phyloP scores from a whole-genome alignment of 2,329 filamentous ascomycete genomes.

The Ceratocystiopsis minuta region DNA sequence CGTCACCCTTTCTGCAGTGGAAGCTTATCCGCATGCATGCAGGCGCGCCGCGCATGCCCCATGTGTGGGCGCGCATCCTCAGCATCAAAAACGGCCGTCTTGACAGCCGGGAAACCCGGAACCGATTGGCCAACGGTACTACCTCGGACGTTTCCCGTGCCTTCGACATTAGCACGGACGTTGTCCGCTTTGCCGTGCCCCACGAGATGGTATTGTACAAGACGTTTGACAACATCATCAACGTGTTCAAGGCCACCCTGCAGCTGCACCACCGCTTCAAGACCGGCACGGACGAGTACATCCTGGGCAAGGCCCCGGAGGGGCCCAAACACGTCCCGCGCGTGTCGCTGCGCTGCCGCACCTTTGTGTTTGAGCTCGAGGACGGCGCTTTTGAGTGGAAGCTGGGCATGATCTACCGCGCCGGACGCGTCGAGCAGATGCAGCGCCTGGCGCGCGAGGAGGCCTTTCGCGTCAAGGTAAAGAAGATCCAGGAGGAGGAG shows the following conservation, averaged over 20 bases:
- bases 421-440: slow-evolving; percentile 73
- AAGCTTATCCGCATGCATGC: slow-evolving; percentile 73
- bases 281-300: slow-evolving; percentile 74
- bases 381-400: slow-evolving; percentile 98
- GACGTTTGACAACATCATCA: slow-evolving; percentile 86
- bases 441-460: slow-evolving; percentile 81
- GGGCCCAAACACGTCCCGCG: slow-evolving; percentile 74
- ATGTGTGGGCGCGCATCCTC: slow-evolving; percentile 71
- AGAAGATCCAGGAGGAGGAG: slow-evolving; percentile 61
- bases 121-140: slow-evolving; percentile 30
- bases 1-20: slow-evolving; percentile 60
- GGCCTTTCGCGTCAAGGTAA: slow-evolving; percentile 73
- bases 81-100: slow-evolving; percentile 67
- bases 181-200: slow-evolving; percentile 72
- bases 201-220: slow-evolving; percentile 80
- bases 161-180: slow-evolving; percentile 69
- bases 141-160: slow-evolving; percentile 55
- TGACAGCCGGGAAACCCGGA: slow-evolving; percentile 61
- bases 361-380: slow-evolving; percentile 79
- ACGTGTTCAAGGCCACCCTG: slow-evolving; percentile 68
- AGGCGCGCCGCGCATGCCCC: slow-evolving; percentile 64
- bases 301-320: slow-evolving; percentile 70
- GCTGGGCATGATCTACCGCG: slow-evolving; percentile 79
- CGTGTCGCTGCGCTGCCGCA: slow-evolving; percentile 63
- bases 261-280: slow-evolving; percentile 89